Evolutionary conservation across 2,329 filamentous ascomycete genomes (phyloP).

Genomic region (Boeremia exigua): DNA sequence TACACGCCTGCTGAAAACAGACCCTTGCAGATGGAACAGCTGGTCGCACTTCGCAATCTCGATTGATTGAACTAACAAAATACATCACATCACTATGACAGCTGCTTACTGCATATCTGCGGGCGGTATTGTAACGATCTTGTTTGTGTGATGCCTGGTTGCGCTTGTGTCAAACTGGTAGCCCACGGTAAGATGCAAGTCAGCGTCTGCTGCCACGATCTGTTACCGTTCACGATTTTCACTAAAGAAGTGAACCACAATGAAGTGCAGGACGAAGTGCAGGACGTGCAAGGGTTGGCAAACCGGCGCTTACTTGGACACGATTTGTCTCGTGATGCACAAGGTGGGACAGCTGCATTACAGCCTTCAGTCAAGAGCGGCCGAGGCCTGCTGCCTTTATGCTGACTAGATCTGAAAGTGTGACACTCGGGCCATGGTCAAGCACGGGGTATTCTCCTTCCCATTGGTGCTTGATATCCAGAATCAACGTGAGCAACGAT

Average conservation of each 20-base stretch:
- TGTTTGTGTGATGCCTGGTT: constrained; percentile 15
- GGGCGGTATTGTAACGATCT: constrained; percentile 17
- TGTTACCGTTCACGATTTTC: constrained; percentile 25
- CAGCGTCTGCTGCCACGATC: constrained; percentile 26
- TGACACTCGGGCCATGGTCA: constrained; percentile 37
- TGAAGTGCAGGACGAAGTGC: constrained; percentile 13
- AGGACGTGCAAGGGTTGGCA: constrained; percentile 16
- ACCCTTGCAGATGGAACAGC: constrained; percentile 22
- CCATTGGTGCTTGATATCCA: neutral
- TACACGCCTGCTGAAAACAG: constrained; percentile 16
- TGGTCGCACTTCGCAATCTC: constrained; percentile 36
- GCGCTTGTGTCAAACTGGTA: constrained; percentile 17
- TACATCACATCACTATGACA: constrained; percentile 15
- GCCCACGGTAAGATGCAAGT: constrained; percentile 21
- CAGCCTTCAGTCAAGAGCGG: constrained; percentile 27
- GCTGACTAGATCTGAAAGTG: constrained; percentile 20
- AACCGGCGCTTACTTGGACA: constrained; percentile 30
- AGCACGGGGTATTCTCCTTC: constrained; percentile 12
- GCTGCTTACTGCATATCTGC: neutral
- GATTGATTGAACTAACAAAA: constrained; percentile 30
- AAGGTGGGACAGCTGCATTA: constrained; percentile 26
- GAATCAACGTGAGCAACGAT: neutral
- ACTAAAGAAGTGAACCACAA: constrained; percentile 20
- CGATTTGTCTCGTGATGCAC: constrained; percentile 39
- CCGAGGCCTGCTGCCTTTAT: constrained; percentile 36